Conservation (phyloP, 495 filamentous ascomycete genomes). For the Daldinia loculata region DNA sequence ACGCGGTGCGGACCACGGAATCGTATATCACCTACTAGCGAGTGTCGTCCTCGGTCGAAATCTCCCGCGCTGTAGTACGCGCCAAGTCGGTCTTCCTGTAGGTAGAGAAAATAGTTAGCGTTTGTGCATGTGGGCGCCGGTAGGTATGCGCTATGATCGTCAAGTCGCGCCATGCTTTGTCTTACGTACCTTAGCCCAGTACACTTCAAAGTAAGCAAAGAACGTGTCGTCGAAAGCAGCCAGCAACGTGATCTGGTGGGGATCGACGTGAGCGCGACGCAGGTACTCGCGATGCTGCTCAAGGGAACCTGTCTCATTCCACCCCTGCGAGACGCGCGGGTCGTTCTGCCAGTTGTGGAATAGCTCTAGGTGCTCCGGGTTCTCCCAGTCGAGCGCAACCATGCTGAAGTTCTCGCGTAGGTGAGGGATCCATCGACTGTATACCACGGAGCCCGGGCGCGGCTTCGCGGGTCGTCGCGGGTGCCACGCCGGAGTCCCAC, state of each 20-base stretch:
- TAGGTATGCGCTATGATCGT: neutral
- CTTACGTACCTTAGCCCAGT: slow-evolving; percentile 70
- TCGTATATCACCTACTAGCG: slow-evolving; percentile 69
- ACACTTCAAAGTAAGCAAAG: slow-evolving; percentile 76
- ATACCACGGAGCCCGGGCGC: slow-evolving; percentile 65
- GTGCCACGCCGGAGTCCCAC: slow-evolving; percentile 56
- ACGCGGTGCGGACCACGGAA: slow-evolving; percentile 72
- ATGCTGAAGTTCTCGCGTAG: slow-evolving; percentile 72
- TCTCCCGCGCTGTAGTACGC: slow-evolving; percentile 70
- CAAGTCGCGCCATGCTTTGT: neutral
- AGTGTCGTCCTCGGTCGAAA: slow-evolving; percentile 74
- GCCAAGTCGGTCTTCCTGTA: slow-evolving; percentile 71
- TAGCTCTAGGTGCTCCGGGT: slow-evolving; percentile 63
- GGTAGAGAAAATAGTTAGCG: neutral
- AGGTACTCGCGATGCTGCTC: slow-evolving; percentile 72
- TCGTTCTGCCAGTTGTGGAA: slow-evolving; percentile 78
- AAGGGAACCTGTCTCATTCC: slow-evolving; percentile 71
- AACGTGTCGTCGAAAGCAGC: slow-evolving; percentile 66
- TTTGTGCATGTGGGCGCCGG: neutral
- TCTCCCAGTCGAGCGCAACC: slow-evolving; percentile 65
- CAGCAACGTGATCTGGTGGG: slow-evolving; percentile 68
- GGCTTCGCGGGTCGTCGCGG: slow-evolving; percentile 70
- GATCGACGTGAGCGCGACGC: slow-evolving; percentile 65
- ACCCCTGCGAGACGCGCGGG: slow-evolving; percentile 72
- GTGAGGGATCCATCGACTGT: slow-evolving; percentile 74